These are phyloP conservation scores for Mortierella polycephala DNA, from an alignment of 371 early-diverging fungal species.

Conservation along the genomic window DNA sequence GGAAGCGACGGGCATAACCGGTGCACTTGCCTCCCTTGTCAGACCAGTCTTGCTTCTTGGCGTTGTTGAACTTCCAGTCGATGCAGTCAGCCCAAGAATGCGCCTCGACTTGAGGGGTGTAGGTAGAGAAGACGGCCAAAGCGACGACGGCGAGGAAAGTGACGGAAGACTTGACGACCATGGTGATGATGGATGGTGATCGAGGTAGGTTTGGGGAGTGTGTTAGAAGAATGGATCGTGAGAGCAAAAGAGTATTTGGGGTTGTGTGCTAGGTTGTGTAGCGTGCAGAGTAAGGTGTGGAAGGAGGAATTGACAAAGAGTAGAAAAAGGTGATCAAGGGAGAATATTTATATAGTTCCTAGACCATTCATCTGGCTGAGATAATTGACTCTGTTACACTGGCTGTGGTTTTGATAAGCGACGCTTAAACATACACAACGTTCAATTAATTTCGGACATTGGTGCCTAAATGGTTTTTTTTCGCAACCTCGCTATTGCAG, in stretches of 20 bases:
- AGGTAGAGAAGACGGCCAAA: conserved; percentile 39
- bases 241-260: not conserved
- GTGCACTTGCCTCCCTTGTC: conserved; percentile 29
- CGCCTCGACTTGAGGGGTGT: conserved; percentile 38
- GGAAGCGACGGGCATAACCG: conserved; percentile 48
- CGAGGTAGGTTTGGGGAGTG: not conserved
- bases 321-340: not conserved
- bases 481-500: too few species aligned
- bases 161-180: conserved; percentile 50
- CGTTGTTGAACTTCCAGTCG: conserved; percentile 40
- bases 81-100: conserved; percentile 51
- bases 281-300: conserved; percentile 12
- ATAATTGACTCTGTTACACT: too few species aligned
- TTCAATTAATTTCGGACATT: not conserved
- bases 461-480: too few species aligned
- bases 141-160: conserved; percentile 37
- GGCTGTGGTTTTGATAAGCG: too few species aligned
- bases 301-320: conserved; percentile 11
- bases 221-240: not conserved
- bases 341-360: conserved; percentile 1
- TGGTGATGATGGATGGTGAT: conserved; percentile 8
- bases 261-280: conserved; percentile 12
- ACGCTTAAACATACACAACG: too few species aligned
- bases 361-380: too few species aligned
- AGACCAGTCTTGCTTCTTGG: conserved; percentile 19